These are phyloP conservation scores for Rhodotorula mucilaginosa DNA, from an alignment of 1,284 basidiomycete species.

Conservation along the genomic window DNA sequence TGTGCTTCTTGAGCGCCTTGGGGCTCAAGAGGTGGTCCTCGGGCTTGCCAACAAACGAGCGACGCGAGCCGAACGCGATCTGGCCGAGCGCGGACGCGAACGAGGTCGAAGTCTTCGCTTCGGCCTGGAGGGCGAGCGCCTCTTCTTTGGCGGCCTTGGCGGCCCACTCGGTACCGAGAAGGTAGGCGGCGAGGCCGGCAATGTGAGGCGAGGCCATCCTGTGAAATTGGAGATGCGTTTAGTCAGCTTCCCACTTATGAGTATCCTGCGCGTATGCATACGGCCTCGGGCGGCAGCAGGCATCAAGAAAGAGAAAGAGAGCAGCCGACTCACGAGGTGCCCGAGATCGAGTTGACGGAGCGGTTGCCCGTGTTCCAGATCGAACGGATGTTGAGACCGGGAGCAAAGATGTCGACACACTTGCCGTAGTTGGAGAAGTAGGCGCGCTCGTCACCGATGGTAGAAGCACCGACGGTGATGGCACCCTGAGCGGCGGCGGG, in stretches of 20 bases:
- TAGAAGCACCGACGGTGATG: constrained; percentile 82
- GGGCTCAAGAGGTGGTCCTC: constrained; percentile 57
- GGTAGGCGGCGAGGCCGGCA: constrained; percentile 76
- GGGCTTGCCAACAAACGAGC: constrained; percentile 16
- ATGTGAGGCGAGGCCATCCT: constrained; percentile 62
- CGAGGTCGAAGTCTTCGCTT: neutral
- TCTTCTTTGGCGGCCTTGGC: constrained; percentile 15
- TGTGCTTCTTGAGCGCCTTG: constrained; percentile 68
- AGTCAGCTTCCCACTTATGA: too few species aligned
- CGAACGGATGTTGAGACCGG: constrained; percentile 62
- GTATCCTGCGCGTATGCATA: too few species aligned
- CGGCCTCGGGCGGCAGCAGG: too few species aligned
- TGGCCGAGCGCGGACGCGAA: constrained; percentile 50
- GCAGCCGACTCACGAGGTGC: constrained; percentile 50
- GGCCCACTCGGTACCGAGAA: constrained; percentile 58
- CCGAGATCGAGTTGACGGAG: constrained; percentile 67
- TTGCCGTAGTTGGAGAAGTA: constrained; percentile 64
- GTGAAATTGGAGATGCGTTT: constrained; percentile 51
- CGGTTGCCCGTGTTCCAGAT: constrained; percentile 64
- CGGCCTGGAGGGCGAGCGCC: constrained; percentile 18
- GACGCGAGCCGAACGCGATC: constrained; percentile 45
- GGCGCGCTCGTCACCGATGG: constrained; percentile 74
- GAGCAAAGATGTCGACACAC: constrained; percentile 70
- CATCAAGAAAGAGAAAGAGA: neutral
- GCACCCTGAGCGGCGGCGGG: constrained; percentile 72